These are phyloP conservation scores for Coriaria nepalensis DNA, from an alignment of 306 rosid genomes.

Conservation along the genomic window DNA sequence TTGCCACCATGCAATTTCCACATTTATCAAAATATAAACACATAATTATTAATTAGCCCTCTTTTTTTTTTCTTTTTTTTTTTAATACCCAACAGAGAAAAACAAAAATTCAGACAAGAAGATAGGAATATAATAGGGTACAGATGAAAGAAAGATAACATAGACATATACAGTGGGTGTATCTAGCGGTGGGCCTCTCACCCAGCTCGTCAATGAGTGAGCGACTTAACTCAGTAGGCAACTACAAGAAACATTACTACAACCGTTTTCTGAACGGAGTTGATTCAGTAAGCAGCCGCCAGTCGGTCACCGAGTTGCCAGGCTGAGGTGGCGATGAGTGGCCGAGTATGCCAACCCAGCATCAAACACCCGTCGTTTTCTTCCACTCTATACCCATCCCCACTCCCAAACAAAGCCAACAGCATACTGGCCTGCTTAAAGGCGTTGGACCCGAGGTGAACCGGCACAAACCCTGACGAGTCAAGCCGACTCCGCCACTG, in stretches of 20 bases:
- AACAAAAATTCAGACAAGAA: too few relatives aligned
- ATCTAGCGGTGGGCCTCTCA: too few relatives aligned
- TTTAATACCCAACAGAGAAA: not conserved
- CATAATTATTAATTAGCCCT: not conserved
- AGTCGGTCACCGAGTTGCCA: slow-evolving; percentile 8
- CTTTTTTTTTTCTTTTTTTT: too few relatives aligned
- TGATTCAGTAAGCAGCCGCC: not conserved
- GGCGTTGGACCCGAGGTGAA: slow-evolving; percentile 13
- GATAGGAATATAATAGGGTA: not conserved
- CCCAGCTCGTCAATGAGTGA: too few relatives aligned
- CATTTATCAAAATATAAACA: not conserved
- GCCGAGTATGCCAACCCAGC: slow-evolving; percentile 13
- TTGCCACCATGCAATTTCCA: too few relatives aligned
- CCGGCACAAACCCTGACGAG: slow-evolving; percentile 10
- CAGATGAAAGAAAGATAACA: not conserved
- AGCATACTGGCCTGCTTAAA: slow-evolving; percentile 12
- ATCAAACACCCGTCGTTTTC: slow-evolving; percentile 14
- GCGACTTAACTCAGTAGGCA: too few relatives aligned
- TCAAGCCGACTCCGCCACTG: slow-evolving; percentile 12
- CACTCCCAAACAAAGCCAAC: slow-evolving; percentile 3
- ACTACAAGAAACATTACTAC: too few relatives aligned
- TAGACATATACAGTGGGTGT: not conserved
- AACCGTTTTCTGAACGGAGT: not conserved
- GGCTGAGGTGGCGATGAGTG: slow-evolving; percentile 13
- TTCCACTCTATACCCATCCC: slow-evolving; percentile 13